Evolutionary conservation across 805 yeast species (phyloP), one percentile per base, ranked within the genome.

Genomic region (Cyberlindnera samutprakarnensis): DNA sequence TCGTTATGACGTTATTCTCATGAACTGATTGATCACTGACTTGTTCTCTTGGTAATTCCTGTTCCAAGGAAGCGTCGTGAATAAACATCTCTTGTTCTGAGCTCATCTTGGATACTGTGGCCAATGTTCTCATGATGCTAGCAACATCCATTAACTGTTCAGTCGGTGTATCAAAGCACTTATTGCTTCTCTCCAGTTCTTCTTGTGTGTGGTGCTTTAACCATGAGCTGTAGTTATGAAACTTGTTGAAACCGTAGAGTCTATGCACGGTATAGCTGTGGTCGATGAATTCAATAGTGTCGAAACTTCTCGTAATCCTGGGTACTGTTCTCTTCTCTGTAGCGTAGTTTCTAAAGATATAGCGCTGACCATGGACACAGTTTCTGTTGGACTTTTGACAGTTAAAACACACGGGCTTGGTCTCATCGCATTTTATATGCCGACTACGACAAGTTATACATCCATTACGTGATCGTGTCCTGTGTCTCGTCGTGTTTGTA

Each of bases 351-450:
- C n/a, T n/a, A n/a, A n/a, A n/a, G n/a, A n/a, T n/a, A n/a, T n/a
- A n/a, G n/a, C n/a, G n/a, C n/a, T n/a, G n/a, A n/a, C n/a, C n/a
- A n/a, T n/a, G n/a, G n/a, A n/a, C n/a, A 41, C 78, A 71, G 28
- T 54, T 56, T 24, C 72, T 55, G 19, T 64, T 61, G 8, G 74
- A 64, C 32, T 65, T 64, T 29, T 61, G 51, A 44, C 78, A 58
- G 54, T 72, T 73, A 31, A 61, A 61, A 51, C 81, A 75, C 14
- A 62, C 64, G 2, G 79, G 80, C 22, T 57, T 57, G 23, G 61
- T 64, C 44, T 74, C 80, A 47, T 75, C 80, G 52, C 81, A 75
- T 45, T 74, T 74, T 59, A 75, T 69, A 43, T 75, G 75, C 29
- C 79, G 63, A 36, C 66, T 66, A 22, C 79, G 65, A 46, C 81